Percentiles rank a stretch among this genome's conserved stretches.
These are phyloP conservation scores for Apiospora saccharicola DNA, from an alignment of 2,329 filamentous ascomycete species.

Conservation along the genomic window DNA sequence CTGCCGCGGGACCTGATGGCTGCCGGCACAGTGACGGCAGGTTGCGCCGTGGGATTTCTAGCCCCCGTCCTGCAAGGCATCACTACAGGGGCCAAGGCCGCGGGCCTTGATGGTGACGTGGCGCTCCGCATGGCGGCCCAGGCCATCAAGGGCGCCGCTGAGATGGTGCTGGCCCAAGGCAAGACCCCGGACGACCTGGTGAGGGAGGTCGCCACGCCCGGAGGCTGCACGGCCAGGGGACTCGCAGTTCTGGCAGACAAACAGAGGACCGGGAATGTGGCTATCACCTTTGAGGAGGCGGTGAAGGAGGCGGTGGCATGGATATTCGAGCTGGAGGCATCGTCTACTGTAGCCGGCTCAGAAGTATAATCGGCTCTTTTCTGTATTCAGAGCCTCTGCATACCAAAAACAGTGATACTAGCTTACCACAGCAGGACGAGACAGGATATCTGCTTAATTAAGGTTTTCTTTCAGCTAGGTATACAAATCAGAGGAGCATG, in stretches of 20 bases:
- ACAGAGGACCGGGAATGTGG: neutral
- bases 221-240: constrained; percentile 79
- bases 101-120: constrained; percentile 77
- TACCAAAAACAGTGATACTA: too few species aligned
- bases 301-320: neutral
- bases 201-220: constrained; percentile 80
- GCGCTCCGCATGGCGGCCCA: constrained; percentile 81
- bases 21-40: constrained; percentile 75
- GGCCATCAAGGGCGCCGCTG: constrained; percentile 77
- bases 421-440: too few species aligned
- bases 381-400: too few species aligned
- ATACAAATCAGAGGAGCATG: too few species aligned
- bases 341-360: neutral
- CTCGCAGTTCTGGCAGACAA: constrained; percentile 74
- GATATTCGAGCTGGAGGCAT: neutral
- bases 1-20: constrained; percentile 75
- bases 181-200: constrained; percentile 78
- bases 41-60: constrained; percentile 79
- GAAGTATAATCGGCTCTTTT: neutral
- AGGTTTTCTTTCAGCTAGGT: too few species aligned
- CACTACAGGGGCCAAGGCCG: constrained; percentile 79
- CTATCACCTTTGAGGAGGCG: neutral
- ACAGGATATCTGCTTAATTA: too few species aligned
- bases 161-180: constrained; percentile 68
- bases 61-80: constrained; percentile 77